Evolutionary conservation across 768 basidiomycete genomes (phyloP).

Genomic region (Mycena rebaudengoi): DNA sequence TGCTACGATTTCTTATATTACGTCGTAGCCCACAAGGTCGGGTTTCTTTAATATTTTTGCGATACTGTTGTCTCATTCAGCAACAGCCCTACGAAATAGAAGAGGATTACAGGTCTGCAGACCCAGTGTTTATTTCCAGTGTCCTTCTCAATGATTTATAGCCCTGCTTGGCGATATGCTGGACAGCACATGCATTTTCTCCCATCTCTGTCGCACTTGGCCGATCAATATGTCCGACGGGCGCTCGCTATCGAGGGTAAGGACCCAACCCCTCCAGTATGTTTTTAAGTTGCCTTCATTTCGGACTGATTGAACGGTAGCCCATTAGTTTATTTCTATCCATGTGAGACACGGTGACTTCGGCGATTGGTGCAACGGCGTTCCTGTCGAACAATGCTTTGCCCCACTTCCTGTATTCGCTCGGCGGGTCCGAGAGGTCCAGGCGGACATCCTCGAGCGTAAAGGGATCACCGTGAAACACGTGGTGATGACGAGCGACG

Average conservation of each 20-base stretch:
- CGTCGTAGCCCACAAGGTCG: slow-evolving; percentile 21
- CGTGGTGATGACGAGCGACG: slow-evolving; percentile 54
- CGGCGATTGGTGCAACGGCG: slow-evolving; percentile 36
- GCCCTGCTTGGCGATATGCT: slow-evolving; percentile 44
- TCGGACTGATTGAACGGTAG: not conserved
- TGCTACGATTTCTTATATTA: slow-evolving; percentile 27
- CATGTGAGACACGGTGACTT: slow-evolving; percentile 50
- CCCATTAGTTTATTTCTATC: slow-evolving; percentile 43
- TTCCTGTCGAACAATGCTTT: slow-evolving; percentile 39
- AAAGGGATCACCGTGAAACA: slow-evolving; percentile 35
- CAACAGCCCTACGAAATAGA: slow-evolving; percentile 34
- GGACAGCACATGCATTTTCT: slow-evolving; percentile 43
- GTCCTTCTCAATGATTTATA: slow-evolving; percentile 4
- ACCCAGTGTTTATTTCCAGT: no score
- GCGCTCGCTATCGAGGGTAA: slow-evolving; percentile 30
- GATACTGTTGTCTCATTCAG: not conserved
- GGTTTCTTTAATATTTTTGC: slow-evolving; percentile 13
- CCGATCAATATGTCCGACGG: slow-evolving; percentile 32
- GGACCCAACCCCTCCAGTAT: slow-evolving; percentile 39
- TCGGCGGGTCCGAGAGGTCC: slow-evolving; percentile 41
- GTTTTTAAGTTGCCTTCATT: slow-evolving; percentile 5
- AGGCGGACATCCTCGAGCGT: slow-evolving; percentile 34
- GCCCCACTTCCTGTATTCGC: slow-evolving; percentile 38
- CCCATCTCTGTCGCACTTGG: slow-evolving; percentile 30
- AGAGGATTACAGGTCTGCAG: slow-evolving; percentile 30